phyloP scores from a whole-genome alignment of 352 stramenopile species.

The Peronosclerospora sorghi region DNA sequence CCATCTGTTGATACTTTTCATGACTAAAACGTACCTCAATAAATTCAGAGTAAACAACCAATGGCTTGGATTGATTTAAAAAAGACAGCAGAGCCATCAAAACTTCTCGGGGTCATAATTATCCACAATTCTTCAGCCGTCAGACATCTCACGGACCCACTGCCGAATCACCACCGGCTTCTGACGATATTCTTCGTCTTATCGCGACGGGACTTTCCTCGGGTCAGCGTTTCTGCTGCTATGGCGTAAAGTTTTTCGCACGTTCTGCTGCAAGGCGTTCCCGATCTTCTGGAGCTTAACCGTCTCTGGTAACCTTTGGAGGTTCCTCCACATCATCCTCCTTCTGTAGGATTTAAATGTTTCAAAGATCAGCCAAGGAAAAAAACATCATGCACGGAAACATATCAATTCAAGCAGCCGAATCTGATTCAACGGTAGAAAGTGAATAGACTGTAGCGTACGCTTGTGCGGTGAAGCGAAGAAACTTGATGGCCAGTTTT shows the following conservation, averaged over 20 bases:
- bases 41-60: conserved; percentile 93
- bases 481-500: too few relatives aligned
- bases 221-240: conserved; percentile 69
- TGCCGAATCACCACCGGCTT: conserved; percentile 53
- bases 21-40: conserved; percentile 38
- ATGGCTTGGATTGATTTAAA: conserved; percentile 85
- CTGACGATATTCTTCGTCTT: conserved; percentile 64
- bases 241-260: conserved; percentile 69
- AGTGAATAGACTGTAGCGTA: conserved; percentile 67
- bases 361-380: background rate
- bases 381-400: background rate
- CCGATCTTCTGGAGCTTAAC: conserved; percentile 47
- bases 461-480: too few relatives aligned
- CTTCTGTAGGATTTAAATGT: conserved; percentile 10
- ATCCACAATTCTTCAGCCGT: conserved; percentile 84
- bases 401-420: conserved; percentile 29
- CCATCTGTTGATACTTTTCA: background rate
- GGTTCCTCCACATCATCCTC: conserved; percentile 43
- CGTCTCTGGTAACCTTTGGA: conserved; percentile 35
- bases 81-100: conserved; percentile 86
- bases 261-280: conserved; percentile 55
- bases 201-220: conserved; percentile 53
- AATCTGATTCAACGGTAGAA: conserved; percentile 61
- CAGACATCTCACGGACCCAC: conserved; percentile 58
- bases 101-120: conserved; percentile 84